A percentile compares a stretch with the other conserved stretches of the same genome.
phyloP scores from a whole-genome alignment of 176 grass and related monocot species.

The Rhynchospora breviuscula region DNA sequence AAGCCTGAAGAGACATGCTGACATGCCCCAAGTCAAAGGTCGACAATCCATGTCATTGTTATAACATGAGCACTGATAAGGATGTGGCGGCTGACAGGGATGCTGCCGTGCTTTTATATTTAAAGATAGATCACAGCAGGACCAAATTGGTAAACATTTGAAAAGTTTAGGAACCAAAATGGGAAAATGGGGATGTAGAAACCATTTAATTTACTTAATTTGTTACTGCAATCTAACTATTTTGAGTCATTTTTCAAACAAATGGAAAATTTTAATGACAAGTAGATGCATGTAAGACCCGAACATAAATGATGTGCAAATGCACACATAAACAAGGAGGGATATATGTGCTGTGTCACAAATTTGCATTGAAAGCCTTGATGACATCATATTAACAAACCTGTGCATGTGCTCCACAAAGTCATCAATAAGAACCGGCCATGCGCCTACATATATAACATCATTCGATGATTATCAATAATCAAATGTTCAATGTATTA shows the following conservation, averaged over 20 bases:
- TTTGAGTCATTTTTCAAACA: not conserved
- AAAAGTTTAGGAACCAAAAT: not conserved
- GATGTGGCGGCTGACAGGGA: not conserved
- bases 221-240: not conserved
- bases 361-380: not conserved
- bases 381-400: slow-evolving; percentile 34
- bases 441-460: slow-evolving; percentile 67
- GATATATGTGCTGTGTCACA: not conserved
- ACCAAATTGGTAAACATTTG: too few species aligned
- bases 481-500: not conserved
- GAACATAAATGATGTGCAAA: not conserved
- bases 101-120: not conserved
- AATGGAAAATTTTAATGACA: not conserved
- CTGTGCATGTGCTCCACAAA: slow-evolving; percentile 98
- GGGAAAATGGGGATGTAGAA: not conserved
- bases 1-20: too few species aligned
- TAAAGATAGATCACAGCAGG: too few species aligned
- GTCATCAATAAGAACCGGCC: slow-evolving; percentile 96
- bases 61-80: not conserved
- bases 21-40: too few species aligned
- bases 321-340: not conserved
- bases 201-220: not conserved
- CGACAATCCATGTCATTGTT: not conserved
- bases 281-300: not conserved
- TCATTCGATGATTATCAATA: not conserved